A percentile compares a stretch with the other conserved stretches of the same genome.
These are phyloP conservation scores for Microascus cirrosus DNA, from an alignment of 2,329 filamentous ascomycete species.

Conservation along the genomic window DNA sequence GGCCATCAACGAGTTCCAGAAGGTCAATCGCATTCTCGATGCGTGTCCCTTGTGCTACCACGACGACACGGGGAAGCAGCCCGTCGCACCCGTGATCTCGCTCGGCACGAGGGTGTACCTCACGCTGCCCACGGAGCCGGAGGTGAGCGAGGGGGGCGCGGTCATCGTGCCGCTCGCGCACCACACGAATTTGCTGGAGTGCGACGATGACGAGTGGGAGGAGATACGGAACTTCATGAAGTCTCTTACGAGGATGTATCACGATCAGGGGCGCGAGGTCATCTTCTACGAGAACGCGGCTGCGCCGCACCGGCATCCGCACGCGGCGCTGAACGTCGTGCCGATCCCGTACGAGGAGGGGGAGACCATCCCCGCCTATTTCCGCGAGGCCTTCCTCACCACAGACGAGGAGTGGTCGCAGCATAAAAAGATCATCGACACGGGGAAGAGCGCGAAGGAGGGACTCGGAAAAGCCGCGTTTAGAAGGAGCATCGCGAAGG, in stretches of 20 bases:
- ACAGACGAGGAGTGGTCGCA: constrained; percentile 91
- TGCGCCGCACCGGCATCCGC: constrained; percentile 61
- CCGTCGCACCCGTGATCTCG: constrained; percentile 74
- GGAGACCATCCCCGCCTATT: constrained; percentile 86
- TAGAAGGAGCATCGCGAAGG: constrained; percentile 70
- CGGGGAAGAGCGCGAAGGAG: constrained; percentile 48
- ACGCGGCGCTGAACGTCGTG: constrained; percentile 77
- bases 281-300: constrained; percentile 98
- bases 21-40: constrained; percentile 77
- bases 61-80: constrained; percentile 64
- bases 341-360: constrained; percentile 88
- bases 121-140: constrained; percentile 81
- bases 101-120: constrained; percentile 79
- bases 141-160: constrained; percentile 71
- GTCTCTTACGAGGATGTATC: constrained; percentile 83
- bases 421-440: constrained; percentile 91
- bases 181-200: constrained; percentile 83
- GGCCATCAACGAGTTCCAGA: constrained; percentile 81
- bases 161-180: constrained; percentile 86
- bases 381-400: constrained; percentile 83
- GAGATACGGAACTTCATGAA: constrained; percentile 99
- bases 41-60: constrained; percentile 85
- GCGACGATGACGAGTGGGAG: constrained; percentile 98
- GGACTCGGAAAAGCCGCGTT: constrained; percentile 75
- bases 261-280: constrained; percentile 82